phyloP scores from a whole-genome alignment of 352 stramenopile genomes.

The Pseudoperonospora humuli region DNA sequence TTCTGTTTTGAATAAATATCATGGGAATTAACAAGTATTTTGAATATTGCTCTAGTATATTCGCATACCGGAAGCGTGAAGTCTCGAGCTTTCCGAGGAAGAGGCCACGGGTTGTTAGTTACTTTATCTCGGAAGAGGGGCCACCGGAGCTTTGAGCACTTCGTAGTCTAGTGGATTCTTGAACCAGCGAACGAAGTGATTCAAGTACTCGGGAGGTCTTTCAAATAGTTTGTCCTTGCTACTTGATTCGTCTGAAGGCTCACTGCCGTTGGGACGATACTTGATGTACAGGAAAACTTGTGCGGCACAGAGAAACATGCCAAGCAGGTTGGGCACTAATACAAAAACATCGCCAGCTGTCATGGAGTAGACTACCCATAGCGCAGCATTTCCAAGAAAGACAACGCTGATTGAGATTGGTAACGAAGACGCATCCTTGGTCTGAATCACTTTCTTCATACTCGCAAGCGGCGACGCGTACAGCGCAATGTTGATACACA shows the following conservation, averaged over 20 bases:
- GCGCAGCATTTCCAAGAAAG: slow-evolving; percentile 40
- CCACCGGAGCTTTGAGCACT: slow-evolving; percentile 7
- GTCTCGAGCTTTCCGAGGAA: too few species aligned
- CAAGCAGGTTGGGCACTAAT: slow-evolving; percentile 37
- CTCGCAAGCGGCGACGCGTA: slow-evolving; percentile 53
- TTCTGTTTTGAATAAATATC: too few species aligned
- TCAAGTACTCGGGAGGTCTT: slow-evolving; percentile 1
- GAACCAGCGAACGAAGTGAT: slow-evolving; percentile 9
- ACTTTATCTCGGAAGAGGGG: slow-evolving; percentile 14
- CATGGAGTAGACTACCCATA: slow-evolving; percentile 46
- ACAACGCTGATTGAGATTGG: slow-evolving; percentile 42
- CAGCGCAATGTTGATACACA: slow-evolving; percentile 37
- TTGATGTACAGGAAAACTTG: slow-evolving; percentile 54
- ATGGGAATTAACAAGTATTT: too few species aligned
- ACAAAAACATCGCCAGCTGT: slow-evolving; percentile 40
- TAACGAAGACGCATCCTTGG: slow-evolving; percentile 46
- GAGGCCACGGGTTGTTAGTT: too few species aligned
- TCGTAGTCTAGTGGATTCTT: slow-evolving; percentile 21
- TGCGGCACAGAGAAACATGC: slow-evolving; percentile 27
- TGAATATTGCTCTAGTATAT: too few species aligned
- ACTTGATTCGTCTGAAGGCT: slow-evolving; percentile 5
- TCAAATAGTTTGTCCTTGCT: slow-evolving; percentile 10
- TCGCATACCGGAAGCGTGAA: too few species aligned
- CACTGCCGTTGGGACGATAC: slow-evolving; percentile 14
- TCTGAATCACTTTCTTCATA: slow-evolving; percentile 38